phyloP scores from a whole-genome alignment of 257 asterid species.

The Solanum chilense region DNA sequence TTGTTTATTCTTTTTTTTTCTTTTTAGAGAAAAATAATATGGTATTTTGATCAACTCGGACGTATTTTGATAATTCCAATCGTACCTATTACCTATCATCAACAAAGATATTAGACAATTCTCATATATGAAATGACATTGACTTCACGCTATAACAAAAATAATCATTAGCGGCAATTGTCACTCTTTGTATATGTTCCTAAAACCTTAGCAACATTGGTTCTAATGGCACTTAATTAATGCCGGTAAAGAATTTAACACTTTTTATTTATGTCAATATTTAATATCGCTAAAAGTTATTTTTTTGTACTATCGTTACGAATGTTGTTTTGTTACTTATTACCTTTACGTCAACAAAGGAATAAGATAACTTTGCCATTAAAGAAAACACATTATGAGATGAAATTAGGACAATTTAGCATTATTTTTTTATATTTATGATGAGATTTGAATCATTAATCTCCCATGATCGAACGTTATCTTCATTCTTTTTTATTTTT shows the following conservation, averaged over 20 bases:
- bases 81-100: background rate
- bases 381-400: background rate
- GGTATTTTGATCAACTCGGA: background rate
- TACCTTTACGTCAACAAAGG: background rate
- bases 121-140: too few species aligned
- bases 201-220: too few species aligned
- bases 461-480: background rate
- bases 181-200: too few species aligned
- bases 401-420: background rate
- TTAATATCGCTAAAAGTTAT: too few species aligned
- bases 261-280: too few species aligned
- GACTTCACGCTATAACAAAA: background rate
- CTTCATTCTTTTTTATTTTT: too few species aligned
- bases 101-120: too few species aligned
- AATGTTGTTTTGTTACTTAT: too few species aligned
- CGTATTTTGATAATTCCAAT: background rate
- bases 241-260: too few species aligned
- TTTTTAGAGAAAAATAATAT: background rate
- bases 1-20: background rate
- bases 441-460: background rate
- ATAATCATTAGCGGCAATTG: too few species aligned
- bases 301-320: rapidly evolving
- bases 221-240: too few species aligned
- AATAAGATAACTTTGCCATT: background rate
- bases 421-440: background rate